Conservation (phyloP, 176 grass and related monocot genomes). For the Juncus inflexus region DNA sequence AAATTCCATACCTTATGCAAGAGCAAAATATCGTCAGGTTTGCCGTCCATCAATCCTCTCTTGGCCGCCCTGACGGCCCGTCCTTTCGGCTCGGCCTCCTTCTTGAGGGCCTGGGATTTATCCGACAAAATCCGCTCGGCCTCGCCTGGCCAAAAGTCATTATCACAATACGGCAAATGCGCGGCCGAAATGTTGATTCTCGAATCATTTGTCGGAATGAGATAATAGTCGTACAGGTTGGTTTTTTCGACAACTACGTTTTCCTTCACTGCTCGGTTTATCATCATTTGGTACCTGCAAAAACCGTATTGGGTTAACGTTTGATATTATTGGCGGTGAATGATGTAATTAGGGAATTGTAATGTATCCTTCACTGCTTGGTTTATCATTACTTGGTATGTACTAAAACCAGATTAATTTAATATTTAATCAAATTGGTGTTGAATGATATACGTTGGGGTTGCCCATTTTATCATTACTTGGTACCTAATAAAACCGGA, state of each 20-base stretch:
- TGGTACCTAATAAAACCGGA: too few relatives aligned
- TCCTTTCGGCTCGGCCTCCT: conserved; percentile 59
- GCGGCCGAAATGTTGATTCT: conserved; percentile 74
- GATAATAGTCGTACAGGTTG: conserved; percentile 68
- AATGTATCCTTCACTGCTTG: conserved; percentile 56
- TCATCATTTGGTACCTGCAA: conserved; percentile 79
- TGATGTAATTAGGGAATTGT: background rate
- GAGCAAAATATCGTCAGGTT: conserved; percentile 73
- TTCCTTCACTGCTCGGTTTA: conserved; percentile 70
- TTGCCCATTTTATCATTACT: too few relatives aligned
- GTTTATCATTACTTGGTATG: conserved; percentile 76
- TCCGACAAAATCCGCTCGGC: conserved; percentile 59
- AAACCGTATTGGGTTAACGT: background rate
- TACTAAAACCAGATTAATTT: conserved; percentile 24
- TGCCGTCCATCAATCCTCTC: conserved; percentile 60
- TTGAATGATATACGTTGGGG: conserved; percentile 1
- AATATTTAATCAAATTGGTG: conserved; percentile 5
- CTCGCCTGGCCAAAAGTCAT: conserved; percentile 93
- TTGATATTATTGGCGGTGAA: conserved; percentile 19
- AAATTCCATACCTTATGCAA: conserved; percentile 49
- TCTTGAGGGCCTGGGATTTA: conserved; percentile 48
- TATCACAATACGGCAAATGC: conserved; percentile 85
- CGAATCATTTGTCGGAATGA: conserved; percentile 60
- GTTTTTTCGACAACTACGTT: conserved; percentile 73
- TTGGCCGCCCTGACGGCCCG: conserved; percentile 76